Conservation (phyloP, 108 stramenopile species). For the Cyclotella distinguenda region DNA sequence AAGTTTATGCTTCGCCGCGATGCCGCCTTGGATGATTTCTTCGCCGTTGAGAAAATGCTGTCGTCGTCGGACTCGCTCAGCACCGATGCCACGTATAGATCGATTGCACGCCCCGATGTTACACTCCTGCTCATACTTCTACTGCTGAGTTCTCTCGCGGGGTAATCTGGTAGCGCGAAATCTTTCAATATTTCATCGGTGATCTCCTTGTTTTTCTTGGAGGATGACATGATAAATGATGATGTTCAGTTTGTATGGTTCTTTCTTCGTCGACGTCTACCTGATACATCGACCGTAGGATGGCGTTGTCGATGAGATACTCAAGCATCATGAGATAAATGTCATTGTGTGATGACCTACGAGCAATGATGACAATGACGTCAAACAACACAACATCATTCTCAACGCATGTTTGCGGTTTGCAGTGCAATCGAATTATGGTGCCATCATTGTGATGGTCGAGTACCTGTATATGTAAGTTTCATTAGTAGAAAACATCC, state of each 20-base stretch:
- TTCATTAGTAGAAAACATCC: too few relatives aligned
- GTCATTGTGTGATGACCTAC: too few relatives aligned
- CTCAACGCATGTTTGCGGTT: too few relatives aligned
- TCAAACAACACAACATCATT: too few relatives aligned
- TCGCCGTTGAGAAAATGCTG: constrained; percentile 15
- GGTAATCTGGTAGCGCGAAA: constrained; percentile 13
- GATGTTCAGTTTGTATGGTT: neutral
- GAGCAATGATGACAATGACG: too few relatives aligned
- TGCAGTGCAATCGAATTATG: too few relatives aligned
- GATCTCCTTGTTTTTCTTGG: constrained; percentile 13
- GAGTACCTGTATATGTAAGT: too few relatives aligned
- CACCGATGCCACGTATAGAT: constrained; percentile 38
- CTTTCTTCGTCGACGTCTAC: neutral
- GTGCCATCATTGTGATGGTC: too few relatives aligned
- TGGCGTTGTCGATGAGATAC: too few relatives aligned
- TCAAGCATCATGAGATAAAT: too few relatives aligned
- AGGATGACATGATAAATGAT: constrained; percentile 11
- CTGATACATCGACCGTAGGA: too few relatives aligned
- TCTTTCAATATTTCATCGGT: constrained; percentile 25
- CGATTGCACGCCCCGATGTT: constrained; percentile 32
- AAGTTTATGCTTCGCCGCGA: neutral
- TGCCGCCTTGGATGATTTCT: constrained; percentile 3
- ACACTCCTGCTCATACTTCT: constrained; percentile 10
- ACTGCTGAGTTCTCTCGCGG: constrained; percentile 8
- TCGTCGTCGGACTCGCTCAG: constrained; percentile 20